A percentile compares a stretch with the other conserved stretches of the same genome.
phyloP scores from a whole-genome alignment of 805 yeast genomes.

The Yarrowia porcina region DNA sequence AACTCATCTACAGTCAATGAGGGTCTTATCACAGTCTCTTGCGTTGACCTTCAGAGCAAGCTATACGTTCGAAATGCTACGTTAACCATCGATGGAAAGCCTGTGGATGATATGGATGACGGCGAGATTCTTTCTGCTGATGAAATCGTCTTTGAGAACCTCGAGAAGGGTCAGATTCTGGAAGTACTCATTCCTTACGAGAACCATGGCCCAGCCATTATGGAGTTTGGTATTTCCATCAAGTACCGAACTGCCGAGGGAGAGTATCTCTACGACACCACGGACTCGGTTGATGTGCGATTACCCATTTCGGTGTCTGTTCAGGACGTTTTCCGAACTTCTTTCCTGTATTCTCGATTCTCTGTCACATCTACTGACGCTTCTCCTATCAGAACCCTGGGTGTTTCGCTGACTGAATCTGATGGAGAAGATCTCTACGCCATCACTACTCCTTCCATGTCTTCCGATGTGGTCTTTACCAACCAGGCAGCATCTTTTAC shows the following conservation, averaged over 20 bases:
- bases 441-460: slow-evolving; percentile 37
- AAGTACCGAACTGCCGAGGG: slow-evolving; percentile 33
- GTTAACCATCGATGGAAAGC: slow-evolving; percentile 30
- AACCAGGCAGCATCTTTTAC: slow-evolving; percentile 70
- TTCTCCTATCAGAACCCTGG: slow-evolving; percentile 46
- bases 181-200: slow-evolving; percentile 30
- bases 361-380: slow-evolving; percentile 57
- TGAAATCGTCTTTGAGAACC: slow-evolving; percentile 35
- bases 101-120: slow-evolving; percentile 26
- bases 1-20: slow-evolving; percentile 12
- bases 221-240: slow-evolving; percentile 30
- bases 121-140: slow-evolving; percentile 25
- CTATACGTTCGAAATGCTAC: slow-evolving; percentile 29
- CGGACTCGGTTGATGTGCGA: slow-evolving; percentile 47
- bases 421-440: slow-evolving; percentile 38
- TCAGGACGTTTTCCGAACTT: slow-evolving; percentile 66
- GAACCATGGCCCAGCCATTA: slow-evolving; percentile 8
- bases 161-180: slow-evolving; percentile 33
- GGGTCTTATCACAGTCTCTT: slow-evolving; percentile 22
- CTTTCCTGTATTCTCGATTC: slow-evolving; percentile 61
- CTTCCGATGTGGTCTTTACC: slow-evolving; percentile 49
- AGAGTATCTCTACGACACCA: slow-evolving; percentile 29
- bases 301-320: slow-evolving; percentile 70
- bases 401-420: slow-evolving; percentile 49
- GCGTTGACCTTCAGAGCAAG: slow-evolving; percentile 4